Evolutionary conservation across 495 filamentous ascomycete genomes (phyloP).

Genomic region (Talaromyces thailandensis): DNA sequence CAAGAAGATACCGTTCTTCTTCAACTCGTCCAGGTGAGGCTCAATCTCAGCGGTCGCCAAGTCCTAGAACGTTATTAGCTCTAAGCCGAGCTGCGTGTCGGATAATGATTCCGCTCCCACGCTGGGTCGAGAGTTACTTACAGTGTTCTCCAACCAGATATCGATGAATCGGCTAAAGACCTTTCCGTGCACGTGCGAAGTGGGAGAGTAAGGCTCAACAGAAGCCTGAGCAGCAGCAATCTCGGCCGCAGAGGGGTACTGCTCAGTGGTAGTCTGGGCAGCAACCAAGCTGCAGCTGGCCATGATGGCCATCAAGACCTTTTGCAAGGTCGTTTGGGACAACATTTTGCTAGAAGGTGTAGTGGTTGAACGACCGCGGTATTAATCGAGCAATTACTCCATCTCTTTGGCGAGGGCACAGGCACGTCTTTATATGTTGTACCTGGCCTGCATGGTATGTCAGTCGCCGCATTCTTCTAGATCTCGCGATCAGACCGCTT

Average conservation of each 20-base stretch:
- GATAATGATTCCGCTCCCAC: constrained; percentile 5
- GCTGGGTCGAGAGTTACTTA: constrained; percentile 20
- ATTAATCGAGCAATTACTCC: background rate
- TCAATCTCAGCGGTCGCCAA: constrained; percentile 42
- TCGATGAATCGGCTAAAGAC: constrained; percentile 58
- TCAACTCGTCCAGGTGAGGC: constrained; percentile 44
- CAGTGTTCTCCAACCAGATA: constrained; percentile 69
- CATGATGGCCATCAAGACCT: background rate
- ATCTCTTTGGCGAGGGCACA: background rate
- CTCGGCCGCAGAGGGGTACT: constrained; percentile 4
- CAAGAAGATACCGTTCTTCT: constrained; percentile 52
- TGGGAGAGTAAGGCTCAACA: constrained; percentile 35
- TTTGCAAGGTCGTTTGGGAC: background rate
- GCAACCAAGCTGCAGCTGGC: background rate
- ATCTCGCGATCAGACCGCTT: background rate
- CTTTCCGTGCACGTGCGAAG: constrained; percentile 51
- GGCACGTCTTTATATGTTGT: background rate
- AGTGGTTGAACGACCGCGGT: background rate
- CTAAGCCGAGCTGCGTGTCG: background rate
- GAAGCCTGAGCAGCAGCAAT: constrained; percentile 4
- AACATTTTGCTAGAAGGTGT: background rate
- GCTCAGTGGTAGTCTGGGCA: constrained; percentile 4
- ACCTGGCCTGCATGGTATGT: background rate
- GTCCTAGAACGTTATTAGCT: constrained; percentile 33
- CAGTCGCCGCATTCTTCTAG: background rate